Evolutionary conservation across 2,329 filamentous ascomycete genomes (phyloP).

Genomic region (Purpureocillium takamizusanense): DNA sequence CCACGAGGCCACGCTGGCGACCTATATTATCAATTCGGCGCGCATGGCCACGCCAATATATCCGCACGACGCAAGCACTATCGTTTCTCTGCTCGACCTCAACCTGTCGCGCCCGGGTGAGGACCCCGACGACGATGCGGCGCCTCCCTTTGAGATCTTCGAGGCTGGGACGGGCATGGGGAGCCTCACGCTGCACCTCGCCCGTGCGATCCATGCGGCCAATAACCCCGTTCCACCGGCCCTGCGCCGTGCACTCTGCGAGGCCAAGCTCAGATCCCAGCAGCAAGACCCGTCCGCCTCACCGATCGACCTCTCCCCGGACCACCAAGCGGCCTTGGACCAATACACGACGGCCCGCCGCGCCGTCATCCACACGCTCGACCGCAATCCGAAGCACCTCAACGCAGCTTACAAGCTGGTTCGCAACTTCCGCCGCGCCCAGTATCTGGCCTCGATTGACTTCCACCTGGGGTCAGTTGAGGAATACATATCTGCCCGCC

Average conservation of each 20-base stretch:
- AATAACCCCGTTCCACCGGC: conserved; percentile 45
- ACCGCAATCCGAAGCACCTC: conserved; percentile 54
- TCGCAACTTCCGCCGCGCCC: conserved; percentile 56
- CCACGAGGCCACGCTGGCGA: conserved; percentile 58
- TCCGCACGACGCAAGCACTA: conserved; percentile 63
- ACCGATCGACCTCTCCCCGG: conserved; percentile 17
- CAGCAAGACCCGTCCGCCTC: conserved; percentile 6
- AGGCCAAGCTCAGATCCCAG: conserved; percentile 11
- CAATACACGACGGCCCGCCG: conserved; percentile 42
- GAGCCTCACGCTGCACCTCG: conserved; percentile 65
- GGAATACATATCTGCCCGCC: conserved; percentile 50
- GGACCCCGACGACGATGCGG: conserved; percentile 21
- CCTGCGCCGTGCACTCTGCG: conserved; percentile 23
- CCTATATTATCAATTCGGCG: conserved; percentile 60
- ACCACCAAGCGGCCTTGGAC: conserved; percentile 26
- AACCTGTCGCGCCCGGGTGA: conserved; percentile 41
- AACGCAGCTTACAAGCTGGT: conserved; percentile 56
- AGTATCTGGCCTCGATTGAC: conserved; percentile 62
- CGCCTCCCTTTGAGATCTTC: conserved; percentile 59
- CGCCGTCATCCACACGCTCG: conserved; percentile 68
- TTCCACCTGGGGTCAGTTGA: conserved; percentile 63
- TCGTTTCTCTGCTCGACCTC: conserved; percentile 68
- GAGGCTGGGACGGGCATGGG: conserved; percentile 84
- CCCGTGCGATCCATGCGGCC: conserved; percentile 65
- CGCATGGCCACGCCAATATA: conserved; percentile 71